These are phyloP conservation scores for Aspergillus aculeatus DNA, from an alignment of 2,329 filamentous ascomycete species.

Conservation along the genomic window DNA sequence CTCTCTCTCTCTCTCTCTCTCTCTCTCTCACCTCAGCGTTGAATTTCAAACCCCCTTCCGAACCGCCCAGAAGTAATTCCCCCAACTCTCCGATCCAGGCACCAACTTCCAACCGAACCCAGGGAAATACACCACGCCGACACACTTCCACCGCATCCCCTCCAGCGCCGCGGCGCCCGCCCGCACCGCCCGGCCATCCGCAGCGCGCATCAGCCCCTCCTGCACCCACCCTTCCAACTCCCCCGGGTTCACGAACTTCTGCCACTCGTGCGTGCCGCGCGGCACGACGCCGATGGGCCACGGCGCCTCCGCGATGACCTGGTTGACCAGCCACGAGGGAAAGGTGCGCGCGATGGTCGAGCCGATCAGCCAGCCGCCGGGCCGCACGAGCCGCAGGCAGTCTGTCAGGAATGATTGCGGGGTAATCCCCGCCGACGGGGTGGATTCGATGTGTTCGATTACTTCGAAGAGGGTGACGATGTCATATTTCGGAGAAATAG, in stretches of 20 bases:
- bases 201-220: slow-evolving; percentile 53
- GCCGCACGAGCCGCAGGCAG: slow-evolving; percentile 65
- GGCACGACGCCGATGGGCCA: slow-evolving; percentile 75
- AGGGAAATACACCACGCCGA: slow-evolving; percentile 88
- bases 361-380: slow-evolving; percentile 88
- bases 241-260: slow-evolving; percentile 85
- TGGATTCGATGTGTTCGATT: slow-evolving; percentile 82
- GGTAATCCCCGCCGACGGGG: slow-evolving; percentile 67
- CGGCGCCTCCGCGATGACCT: slow-evolving; percentile 81
- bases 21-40: no score
- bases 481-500: slow-evolving; percentile 56
- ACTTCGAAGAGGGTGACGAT: slow-evolving; percentile 90
- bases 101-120: slow-evolving; percentile 87
- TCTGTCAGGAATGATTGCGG: slow-evolving; percentile 64
- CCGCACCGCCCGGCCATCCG: slow-evolving; percentile 23
- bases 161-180: slow-evolving; percentile 29
- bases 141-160: slow-evolving; percentile 59
- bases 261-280: slow-evolving; percentile 91
- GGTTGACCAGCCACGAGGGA: slow-evolving; percentile 88
- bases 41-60: slow-evolving; percentile 49
- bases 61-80: slow-evolving; percentile 95
- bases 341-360: slow-evolving; percentile 90
- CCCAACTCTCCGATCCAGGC: slow-evolving; percentile 74
- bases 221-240: slow-evolving; percentile 56
- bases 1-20: no score